These are phyloP conservation scores for Filosporella fistucella DNA, from an alignment of 495 filamentous ascomycete genomes.

Conservation along the genomic window DNA sequence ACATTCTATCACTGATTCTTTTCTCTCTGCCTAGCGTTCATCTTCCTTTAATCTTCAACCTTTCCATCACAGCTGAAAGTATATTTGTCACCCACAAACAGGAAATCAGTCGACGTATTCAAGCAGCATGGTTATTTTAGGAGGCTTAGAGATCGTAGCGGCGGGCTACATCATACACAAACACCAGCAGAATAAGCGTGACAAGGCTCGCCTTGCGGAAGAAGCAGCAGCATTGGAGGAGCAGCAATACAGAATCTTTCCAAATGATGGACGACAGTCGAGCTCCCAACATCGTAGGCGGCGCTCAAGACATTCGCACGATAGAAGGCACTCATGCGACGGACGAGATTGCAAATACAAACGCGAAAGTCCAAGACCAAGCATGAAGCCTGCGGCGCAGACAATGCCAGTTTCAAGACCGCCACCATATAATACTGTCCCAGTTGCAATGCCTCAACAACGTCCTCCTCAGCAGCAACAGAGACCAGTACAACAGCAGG, in stretches of 20 bases:
- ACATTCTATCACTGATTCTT: no score
- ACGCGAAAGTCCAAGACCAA: constrained; percentile 9
- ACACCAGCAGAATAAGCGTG: constrained; percentile 20
- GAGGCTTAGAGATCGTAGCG: constrained; percentile 22
- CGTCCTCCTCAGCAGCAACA: constrained; percentile 5
- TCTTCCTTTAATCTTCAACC: no score
- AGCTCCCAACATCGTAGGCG: neutral
- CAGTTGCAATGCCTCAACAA: neutral
- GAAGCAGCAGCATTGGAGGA: constrained; percentile 16
- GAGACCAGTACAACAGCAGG: constrained; percentile 1
- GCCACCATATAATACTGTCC: neutral
- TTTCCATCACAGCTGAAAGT: no score
- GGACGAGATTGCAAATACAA: constrained; percentile 10
- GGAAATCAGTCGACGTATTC: no score
- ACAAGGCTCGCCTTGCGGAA: constrained; percentile 11
- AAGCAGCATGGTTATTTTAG: constrained; percentile 22
- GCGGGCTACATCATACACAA: constrained; percentile 22
- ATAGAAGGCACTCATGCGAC: constrained; percentile 4
- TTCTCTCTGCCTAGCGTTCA: no score
- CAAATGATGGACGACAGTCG: constrained; percentile 2
- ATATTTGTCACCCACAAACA: no score
- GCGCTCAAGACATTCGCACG: constrained; percentile 1
- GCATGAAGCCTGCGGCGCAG: neutral
- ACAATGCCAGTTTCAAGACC: neutral
- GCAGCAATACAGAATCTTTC: constrained; percentile 11